phyloP scores from a whole-genome alignment of 139 green algal species.

The Asterochloris erici region DNA sequence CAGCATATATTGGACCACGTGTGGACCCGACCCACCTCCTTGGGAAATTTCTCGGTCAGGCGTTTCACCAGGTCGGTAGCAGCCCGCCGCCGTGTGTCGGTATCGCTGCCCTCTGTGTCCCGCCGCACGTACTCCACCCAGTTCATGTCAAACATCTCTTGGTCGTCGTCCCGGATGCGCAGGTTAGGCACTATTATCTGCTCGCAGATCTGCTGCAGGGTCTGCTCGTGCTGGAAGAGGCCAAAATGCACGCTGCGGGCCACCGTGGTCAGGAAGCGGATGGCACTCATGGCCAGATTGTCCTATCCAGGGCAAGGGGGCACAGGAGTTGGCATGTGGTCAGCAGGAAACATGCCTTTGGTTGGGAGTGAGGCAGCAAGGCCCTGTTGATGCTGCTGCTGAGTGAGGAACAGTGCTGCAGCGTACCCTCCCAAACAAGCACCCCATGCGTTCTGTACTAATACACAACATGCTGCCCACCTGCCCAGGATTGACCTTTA shows the following conservation, averaged over 20 bases:
- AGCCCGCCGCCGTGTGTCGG: conserved; percentile 86
- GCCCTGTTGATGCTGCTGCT: not conserved
- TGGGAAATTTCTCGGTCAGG: conserved; percentile 77
- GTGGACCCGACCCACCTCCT: conserved; percentile 25
- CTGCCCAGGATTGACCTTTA: conserved; percentile 42
- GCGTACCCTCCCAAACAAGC: no score
- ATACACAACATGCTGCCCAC: conserved; percentile 10
- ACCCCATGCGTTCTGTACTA: not conserved
- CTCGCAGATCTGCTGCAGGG: conserved; percentile 71
- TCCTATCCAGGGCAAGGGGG: conserved; percentile 56
- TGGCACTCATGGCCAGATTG: conserved; percentile 86
- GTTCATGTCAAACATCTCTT: conserved; percentile 96
- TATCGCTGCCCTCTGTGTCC: conserved; percentile 94
- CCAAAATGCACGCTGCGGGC: conserved; percentile 72
- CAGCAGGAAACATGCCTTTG: not conserved
- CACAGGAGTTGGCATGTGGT: not conserved
- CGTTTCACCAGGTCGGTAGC: conserved; percentile 90
- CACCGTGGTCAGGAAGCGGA: conserved; percentile 93
- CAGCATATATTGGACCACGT: no score
- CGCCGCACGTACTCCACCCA: conserved; percentile 92
- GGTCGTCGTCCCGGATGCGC: conserved; percentile 55
- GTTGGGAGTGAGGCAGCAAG: not conserved
- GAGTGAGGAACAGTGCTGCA: not conserved
- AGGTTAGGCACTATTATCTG: conserved; percentile 89
- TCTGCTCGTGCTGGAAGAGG: conserved; percentile 70